A percentile compares a stretch with the other conserved stretches of the same genome.
Conservation (phyloP, 2,329 filamentous ascomycete genomes). For the Salinomyces thailandicus region DNA sequence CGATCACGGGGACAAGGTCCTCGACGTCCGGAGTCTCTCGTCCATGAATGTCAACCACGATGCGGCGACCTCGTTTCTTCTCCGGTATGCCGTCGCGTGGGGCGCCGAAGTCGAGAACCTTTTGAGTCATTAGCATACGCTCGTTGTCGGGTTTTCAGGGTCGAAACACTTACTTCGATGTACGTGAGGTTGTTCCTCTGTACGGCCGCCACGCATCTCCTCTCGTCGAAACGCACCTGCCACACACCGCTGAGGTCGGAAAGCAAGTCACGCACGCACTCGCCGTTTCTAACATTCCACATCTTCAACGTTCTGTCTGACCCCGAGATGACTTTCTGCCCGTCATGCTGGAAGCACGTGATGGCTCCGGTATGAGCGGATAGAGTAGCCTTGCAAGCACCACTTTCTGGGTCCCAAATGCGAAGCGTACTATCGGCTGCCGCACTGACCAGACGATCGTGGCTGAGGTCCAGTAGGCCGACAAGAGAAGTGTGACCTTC, state of each 20-base stretch:
- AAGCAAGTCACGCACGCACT: slow-evolving; percentile 84
- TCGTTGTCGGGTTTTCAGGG: too few species aligned
- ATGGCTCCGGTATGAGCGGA: slow-evolving; percentile 94
- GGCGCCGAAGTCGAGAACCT: slow-evolving; percentile 97
- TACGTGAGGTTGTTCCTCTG: slow-evolving; percentile 88
- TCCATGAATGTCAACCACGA: slow-evolving; percentile 41
- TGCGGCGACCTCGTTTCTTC: slow-evolving; percentile 67
- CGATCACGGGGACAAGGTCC: neutral
- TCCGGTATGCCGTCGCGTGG: slow-evolving; percentile 74
- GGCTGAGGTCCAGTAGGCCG: slow-evolving; percentile 77
- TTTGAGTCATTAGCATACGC: slow-evolving; percentile 26
- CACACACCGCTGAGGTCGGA: slow-evolving; percentile 94
- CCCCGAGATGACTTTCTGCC: slow-evolving; percentile 89
- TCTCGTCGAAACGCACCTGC: slow-evolving; percentile 96
- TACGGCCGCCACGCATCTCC: slow-evolving; percentile 90
- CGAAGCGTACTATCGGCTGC: slow-evolving; percentile 90
- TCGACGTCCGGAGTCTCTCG: slow-evolving; percentile 26
- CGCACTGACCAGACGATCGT: slow-evolving; percentile 84
- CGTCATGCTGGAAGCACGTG: slow-evolving; percentile 97
- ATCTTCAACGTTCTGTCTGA: slow-evolving; percentile 95
- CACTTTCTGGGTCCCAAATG: slow-evolving; percentile 93
- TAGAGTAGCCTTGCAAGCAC: slow-evolving; percentile 78
- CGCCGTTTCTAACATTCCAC: slow-evolving; percentile 90
- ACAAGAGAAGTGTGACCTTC: slow-evolving; percentile 91
- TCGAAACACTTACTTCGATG: slow-evolving; percentile 62